phyloP scores from a whole-genome alignment of 2,329 filamentous ascomycete genomes.

The Remersonia thermophila region DNA sequence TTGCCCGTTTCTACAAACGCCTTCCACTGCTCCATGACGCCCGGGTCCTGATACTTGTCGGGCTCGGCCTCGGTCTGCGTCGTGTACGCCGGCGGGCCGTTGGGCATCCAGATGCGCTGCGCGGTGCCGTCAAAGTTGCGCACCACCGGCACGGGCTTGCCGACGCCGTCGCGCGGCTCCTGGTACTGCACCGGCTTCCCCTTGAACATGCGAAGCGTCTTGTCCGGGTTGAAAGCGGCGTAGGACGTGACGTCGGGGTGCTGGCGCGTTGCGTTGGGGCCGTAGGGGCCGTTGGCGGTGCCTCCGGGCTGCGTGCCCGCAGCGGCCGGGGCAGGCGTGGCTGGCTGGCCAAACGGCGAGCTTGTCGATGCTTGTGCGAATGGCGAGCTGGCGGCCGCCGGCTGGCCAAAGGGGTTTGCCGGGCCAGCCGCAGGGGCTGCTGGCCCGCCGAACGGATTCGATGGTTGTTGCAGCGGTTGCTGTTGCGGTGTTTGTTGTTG shows the following conservation, averaged over 20 bases:
- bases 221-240: conserved; percentile 15
- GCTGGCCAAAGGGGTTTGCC: conserved; percentile 12
- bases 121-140: conserved; percentile 41
- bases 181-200: conserved; percentile 23
- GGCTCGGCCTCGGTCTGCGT: conserved; percentile 49
- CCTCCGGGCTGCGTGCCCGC: neutral
- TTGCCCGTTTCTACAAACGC: conserved; percentile 50
- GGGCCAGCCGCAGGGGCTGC: conserved; percentile 5
- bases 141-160: conserved; percentile 29
- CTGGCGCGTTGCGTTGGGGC: conserved; percentile 17
- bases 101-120: conserved; percentile 60
- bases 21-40: conserved; percentile 36
- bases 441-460: neutral
- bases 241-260: conserved; percentile 23
- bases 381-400: neutral
- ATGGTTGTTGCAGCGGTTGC: neutral
- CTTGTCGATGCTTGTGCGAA: conserved; percentile 10
- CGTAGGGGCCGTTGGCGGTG: conserved; percentile 15
- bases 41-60: conserved; percentile 33
- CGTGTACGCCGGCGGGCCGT: conserved; percentile 52
- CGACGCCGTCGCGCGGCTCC: conserved; percentile 31
- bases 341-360: conserved; percentile 20
- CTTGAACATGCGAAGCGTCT: conserved; percentile 21
- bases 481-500: no score
- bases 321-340: neutral